Evolutionary conservation across 1,284 basidiomycete genomes (phyloP), one percentile per base, ranked within the genome.

Genomic region (Hortiboletus rubellus): DNA sequence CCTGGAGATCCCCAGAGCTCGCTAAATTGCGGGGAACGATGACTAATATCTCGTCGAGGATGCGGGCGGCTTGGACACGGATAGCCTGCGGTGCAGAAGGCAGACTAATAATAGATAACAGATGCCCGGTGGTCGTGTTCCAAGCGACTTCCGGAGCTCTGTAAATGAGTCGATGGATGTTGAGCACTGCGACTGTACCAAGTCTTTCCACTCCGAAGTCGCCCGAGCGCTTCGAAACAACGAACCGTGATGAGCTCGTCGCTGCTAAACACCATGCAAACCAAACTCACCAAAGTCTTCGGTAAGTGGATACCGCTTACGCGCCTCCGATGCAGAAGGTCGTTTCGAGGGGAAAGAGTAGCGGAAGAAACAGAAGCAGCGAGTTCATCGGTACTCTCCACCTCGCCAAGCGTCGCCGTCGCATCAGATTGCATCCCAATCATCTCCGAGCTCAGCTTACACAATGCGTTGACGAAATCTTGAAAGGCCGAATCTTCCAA

Each of bases 171-270:
- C 96, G 85, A 63, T 89, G 83, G 15, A 96, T 86, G 68, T 98
- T 98, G 52, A 93, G 79, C 52, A 86, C 79, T 0, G 89, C 81
- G 2, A 98, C 89, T 1, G 84, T 81, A 24, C 92, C 91, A 12
- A 98, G 76, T 69, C 92, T 94, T 58, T 83, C 84, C 46, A 98
- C 86, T 7, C 92, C 92, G 76, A 97, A 98, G 67, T 92, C 90
- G 0, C 88, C 89, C 7, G 86, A 80, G 17, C 87, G 82, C 88
- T 91, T 64, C 27, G 50, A 41, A 18, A 59, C 33, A n/a, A 24
- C 27, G 46, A 24, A 14, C 36, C 46, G 18, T 6, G 40, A 51
- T 38, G 52, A 50, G 41, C 43, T 36, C 17, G 18, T 46, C 17
- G 33, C 31, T 18, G 18, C 27, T 14, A 12, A 42, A 41, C 7